Base-by-base conservation (phyloP, 805 yeast genomes). In the Lipomyces spencermartinsiae region DNA sequence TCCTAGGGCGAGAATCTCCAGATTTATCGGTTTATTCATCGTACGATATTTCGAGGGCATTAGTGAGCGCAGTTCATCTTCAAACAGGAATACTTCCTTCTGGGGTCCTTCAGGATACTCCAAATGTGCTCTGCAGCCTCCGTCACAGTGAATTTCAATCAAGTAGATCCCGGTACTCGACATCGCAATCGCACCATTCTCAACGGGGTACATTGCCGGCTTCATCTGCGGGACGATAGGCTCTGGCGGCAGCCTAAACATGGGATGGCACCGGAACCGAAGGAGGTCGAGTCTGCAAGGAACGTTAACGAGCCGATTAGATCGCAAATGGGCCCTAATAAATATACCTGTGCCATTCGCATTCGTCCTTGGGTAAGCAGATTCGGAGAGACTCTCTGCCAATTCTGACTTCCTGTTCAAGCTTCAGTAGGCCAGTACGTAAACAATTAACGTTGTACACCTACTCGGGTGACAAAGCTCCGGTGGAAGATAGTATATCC, bases 401-500 rank as follows among this genome's bases (percentile, higher is more conserved):
- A 16, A 34, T 25, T 29, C 35, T 19, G 9, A 63, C 61, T 34
- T 59, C 63, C 63, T 58, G 37, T 22, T n/a, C 49, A 37, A 12
- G 25, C 2, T 31, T 49, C 10, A 51, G 10, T 14, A 33, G 19
- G 25, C 53, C n/a, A 16, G 12, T 43, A 39, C 29, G 10, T n/a
- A n/a, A 10, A 10, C n/a, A 37, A 39, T 16, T 14, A 39, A 56
- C 31, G 6, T 8, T 33, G 12, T 4, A 93, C 98, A 67, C 87
- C 81, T 55, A 65, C 71, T 19, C 61, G 61, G 0, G 97, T 87
- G 80, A 89, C 82, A 75, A 93, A 95, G 10, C 92, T 86, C 66
- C 98, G 83, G 77, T 93, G 90, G 83, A 92, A 85, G 67, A 89
- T 86, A 25, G 88, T 82, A 76, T 93, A 95, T 66, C 90, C 97